Base-by-base conservation (phyloP, 148 eudicot species). In the Nepenthes mirabilis region DNA sequence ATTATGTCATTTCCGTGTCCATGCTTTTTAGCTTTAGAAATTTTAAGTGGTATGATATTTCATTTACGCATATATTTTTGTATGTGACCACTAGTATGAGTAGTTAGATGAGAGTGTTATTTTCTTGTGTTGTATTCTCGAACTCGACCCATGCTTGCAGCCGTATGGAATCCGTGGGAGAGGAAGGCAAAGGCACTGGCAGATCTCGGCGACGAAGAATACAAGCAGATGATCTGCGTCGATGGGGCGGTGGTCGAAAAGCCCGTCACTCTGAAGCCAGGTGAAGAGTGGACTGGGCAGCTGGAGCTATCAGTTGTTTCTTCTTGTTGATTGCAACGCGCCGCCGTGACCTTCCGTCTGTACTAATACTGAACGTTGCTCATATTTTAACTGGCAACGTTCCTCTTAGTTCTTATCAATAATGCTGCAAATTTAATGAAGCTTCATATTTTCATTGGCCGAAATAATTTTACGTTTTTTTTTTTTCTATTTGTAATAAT, bases 161-260 rank as follows among this genome's bases (percentile, higher is more conserved):
- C 84, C 65, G 97, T 89, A 12, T 89, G 97, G 97, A 89, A 89
- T 74, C 97, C 97, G 33, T 89, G 97, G 97, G 97, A 89, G 68
- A 89, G 78, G 72, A 89, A 80, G 58, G 67, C 88, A 1, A 83
- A 79, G 71, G 74, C 81, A 14, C 63, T 89, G 65, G 1, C 66
- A 47, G 94, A 89, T 66, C 71, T 89, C 1, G 94, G 83, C 1
- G 94, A 86, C 32, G 97, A 83, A 6, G 97, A 89, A 59, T 89
- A 86, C 81, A 86, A 82, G 55, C 73, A 72, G 1, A 83, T 89
- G 94, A 63, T 89, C 6, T 89, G 97, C 33, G 90, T 89, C 0
- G 97, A 86, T 52, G 97, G 90, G 2, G 94, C 94, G 1, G 85
- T 81, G 12, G 72, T 89, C 14, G 97, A 89, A 69, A 89, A 78